Evolutionary conservation across 306 rosid species (phyloP).

Genomic region (Luffa aegyptiaca): DNA sequence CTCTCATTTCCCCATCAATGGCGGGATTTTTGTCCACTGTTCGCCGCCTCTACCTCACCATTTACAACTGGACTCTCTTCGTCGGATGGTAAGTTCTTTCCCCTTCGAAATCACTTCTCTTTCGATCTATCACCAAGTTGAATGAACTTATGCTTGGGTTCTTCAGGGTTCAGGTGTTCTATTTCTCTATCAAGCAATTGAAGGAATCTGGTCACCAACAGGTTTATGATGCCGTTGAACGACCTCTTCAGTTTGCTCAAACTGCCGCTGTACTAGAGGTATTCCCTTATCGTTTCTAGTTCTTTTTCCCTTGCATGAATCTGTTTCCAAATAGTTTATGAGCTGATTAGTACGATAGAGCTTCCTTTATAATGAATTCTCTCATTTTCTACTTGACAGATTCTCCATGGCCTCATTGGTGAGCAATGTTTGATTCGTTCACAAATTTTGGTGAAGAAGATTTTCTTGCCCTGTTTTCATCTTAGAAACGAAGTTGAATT

Average conservation of each 20-base stretch:
- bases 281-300: not conserved
- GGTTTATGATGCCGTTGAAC: slow-evolving; percentile 66
- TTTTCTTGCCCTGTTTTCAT: not conserved
- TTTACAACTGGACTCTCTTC: slow-evolving; percentile 70
- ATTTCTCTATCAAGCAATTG: slow-evolving; percentile 40
- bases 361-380: not conserved
- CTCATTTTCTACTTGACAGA: slow-evolving; percentile 26
- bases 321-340: not conserved
- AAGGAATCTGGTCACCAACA: slow-evolving; percentile 48
- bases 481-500: not conserved
- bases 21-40: slow-evolving; percentile 33
- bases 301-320: not conserved
- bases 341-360: not conserved
- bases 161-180: slow-evolving; percentile 58
- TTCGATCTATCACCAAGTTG: not conserved
- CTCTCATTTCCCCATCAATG: slow-evolving; percentile 29
- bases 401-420: slow-evolving; percentile 85
- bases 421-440: slow-evolving; percentile 23
- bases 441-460: not conserved
- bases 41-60: slow-evolving; percentile 51
- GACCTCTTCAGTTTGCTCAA: slow-evolving; percentile 62
- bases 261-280: slow-evolving; percentile 80
- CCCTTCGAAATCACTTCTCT: not conserved
- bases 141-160: not conserved
- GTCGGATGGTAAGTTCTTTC: slow-evolving; percentile 52